Conservation (phyloP, 1,284 basidiomycete species). For the Hypsizygus ulmarius region DNA sequence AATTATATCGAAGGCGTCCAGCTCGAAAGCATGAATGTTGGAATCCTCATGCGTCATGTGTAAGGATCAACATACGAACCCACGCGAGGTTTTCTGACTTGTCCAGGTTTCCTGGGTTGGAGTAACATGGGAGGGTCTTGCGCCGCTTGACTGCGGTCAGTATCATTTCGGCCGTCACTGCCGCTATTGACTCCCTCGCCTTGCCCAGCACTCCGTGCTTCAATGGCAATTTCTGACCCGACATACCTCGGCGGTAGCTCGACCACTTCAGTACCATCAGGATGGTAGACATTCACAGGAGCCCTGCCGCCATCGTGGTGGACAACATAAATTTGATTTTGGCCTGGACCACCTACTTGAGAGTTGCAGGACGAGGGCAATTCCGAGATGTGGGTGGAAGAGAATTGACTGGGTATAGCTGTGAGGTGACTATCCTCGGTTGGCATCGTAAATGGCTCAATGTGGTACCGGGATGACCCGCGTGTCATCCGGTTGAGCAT, state of each 20-base stretch:
- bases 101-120: conserved; percentile 27
- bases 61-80: not conserved
- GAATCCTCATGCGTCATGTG: not conserved
- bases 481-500: conserved; percentile 11
- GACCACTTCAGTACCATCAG: conserved; percentile 51
- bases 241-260: conserved; percentile 55
- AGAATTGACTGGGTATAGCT: conserved; percentile 2
- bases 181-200: conserved; percentile 10
- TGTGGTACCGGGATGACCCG: conserved; percentile 31
- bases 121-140: conserved; percentile 22
- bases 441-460: conserved; percentile 47
- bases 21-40: too few relatives aligned
- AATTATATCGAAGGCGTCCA: too few relatives aligned
- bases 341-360: conserved; percentile 9
- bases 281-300: conserved; percentile 56
- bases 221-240: not conserved
- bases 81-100: conserved; percentile 19
- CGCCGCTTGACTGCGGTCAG: conserved; percentile 6
- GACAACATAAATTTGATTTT: conserved; percentile 51
- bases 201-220: not conserved
- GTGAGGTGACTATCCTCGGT: conserved; percentile 28
- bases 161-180: conserved; percentile 24
- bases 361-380: conserved; percentile 8
- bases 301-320: conserved; percentile 55
- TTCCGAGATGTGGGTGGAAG: conserved; percentile 5